phyloP scores from a whole-genome alignment of 163 green algal genomes.

The Volvox carteri region DNA sequence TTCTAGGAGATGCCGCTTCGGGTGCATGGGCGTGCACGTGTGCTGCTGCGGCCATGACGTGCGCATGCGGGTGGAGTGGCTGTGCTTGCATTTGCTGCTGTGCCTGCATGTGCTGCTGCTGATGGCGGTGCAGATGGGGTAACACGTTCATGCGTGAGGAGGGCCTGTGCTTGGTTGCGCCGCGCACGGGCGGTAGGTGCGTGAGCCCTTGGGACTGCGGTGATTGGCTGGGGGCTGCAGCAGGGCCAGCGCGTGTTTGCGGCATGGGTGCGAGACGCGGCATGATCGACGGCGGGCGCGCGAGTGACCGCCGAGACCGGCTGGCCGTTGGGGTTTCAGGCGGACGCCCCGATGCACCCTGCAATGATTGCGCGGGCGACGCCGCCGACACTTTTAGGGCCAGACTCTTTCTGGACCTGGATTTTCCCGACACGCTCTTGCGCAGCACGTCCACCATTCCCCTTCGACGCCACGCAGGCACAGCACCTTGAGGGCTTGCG shows the following conservation, averaged over 20 bases:
- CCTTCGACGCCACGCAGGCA: neutral
- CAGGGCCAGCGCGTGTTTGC: neutral
- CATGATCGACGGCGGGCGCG: neutral
- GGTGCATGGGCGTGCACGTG: too few relatives aligned
- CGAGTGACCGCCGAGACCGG: neutral
- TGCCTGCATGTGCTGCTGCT: neutral
- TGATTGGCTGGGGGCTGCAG: neutral
- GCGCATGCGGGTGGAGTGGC: neutral
- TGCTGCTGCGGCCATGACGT: too few relatives aligned
- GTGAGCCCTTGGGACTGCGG: neutral
- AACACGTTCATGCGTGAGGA: neutral
- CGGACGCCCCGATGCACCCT: neutral
- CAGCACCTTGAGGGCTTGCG: constrained; percentile 14
- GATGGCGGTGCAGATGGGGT: neutral
- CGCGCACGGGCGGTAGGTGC: neutral
- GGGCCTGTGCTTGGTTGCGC: neutral
- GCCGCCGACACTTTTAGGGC: neutral
- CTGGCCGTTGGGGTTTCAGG: neutral
- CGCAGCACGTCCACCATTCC: neutral
- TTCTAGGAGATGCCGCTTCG: too few relatives aligned
- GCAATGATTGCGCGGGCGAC: neutral
- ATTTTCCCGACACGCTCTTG: neutral
- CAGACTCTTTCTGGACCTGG: neutral
- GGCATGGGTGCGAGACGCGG: neutral
- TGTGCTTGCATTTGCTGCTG: neutral